Conservation (phyloP, 2,329 filamentous ascomycete genomes). For the Colletotrichum filicis region DNA sequence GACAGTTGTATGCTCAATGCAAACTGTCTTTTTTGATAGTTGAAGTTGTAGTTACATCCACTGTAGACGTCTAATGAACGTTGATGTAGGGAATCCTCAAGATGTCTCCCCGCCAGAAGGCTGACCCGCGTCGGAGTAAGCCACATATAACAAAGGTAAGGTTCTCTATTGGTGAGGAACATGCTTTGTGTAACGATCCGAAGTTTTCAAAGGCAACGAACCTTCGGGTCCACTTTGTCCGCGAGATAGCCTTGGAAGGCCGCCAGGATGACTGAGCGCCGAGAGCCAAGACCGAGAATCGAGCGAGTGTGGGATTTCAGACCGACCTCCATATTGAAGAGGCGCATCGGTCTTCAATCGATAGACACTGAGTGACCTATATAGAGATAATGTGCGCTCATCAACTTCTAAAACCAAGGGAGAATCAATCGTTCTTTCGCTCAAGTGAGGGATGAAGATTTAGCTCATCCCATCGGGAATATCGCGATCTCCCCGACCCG, state of each 20-base stretch:
- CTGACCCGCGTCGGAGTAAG: neutral
- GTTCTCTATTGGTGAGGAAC: neutral
- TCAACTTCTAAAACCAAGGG: neutral
- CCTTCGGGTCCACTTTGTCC: neutral
- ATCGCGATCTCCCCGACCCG: neutral
- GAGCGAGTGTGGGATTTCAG: neutral
- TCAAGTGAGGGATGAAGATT: neutral
- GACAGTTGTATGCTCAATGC: no score
- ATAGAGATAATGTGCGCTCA: neutral
- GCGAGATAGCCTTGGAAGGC: no score
- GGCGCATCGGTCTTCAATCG: neutral
- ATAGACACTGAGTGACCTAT: neutral
- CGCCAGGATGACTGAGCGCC: neutral
- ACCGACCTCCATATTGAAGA: no score
- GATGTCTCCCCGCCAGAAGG: neutral
- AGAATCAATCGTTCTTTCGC: no score
- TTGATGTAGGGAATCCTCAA: neutral
- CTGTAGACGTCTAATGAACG: no score
- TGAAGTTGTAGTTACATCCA: no score
- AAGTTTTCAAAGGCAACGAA: neutral
- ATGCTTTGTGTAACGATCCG: neutral
- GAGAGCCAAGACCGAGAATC: neutral
- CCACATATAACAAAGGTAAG: neutral
- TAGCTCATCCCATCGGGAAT: neutral
- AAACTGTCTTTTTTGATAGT: no score